Percentiles rank a stretch among this genome's conserved stretches.
These are phyloP conservation scores for Arthrobotrys sinensis DNA, from an alignment of 2,329 filamentous ascomycete species.

Conservation along the genomic window DNA sequence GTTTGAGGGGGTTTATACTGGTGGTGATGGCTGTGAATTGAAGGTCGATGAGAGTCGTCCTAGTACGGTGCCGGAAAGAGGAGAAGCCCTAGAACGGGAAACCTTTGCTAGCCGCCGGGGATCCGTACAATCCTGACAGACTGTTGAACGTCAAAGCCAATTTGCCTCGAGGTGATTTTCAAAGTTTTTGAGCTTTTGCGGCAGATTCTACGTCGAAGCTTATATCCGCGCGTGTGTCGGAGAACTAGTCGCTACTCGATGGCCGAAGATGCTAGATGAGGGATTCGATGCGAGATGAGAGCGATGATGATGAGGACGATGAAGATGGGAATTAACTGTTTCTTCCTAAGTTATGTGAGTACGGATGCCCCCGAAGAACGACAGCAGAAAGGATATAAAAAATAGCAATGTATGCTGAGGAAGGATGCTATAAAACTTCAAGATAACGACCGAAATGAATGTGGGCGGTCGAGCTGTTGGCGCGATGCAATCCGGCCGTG, in stretches of 20 bases:
- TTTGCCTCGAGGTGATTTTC: constrained; percentile 48
- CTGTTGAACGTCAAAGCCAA: constrained; percentile 27
- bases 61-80: constrained; percentile 31
- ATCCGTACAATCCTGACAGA: constrained; percentile 7
- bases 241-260: constrained; percentile 18
- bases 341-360: constrained; percentile 33
- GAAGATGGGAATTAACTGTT: background rate
- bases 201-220: constrained; percentile 37
- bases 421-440: constrained; percentile 32
- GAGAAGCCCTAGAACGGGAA: background rate
- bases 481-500: constrained; percentile 33
- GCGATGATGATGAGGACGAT: background rate
- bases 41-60: constrained; percentile 8
- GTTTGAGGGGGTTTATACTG: background rate
- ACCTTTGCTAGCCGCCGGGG: constrained; percentile 37
- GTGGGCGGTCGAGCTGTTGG: constrained; percentile 36
- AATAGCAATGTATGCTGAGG: constrained; percentile 4
- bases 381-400: constrained; percentile 2
- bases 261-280: constrained; percentile 23
- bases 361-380: background rate
- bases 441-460: constrained; percentile 39
- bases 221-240: constrained; percentile 52
- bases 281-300: constrained; percentile 27
- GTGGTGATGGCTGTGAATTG: background rate
- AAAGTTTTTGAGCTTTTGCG: constrained; percentile 52